Conservation (phyloP, 208 protist species). For the Acanthamoeba healyi region DNA sequence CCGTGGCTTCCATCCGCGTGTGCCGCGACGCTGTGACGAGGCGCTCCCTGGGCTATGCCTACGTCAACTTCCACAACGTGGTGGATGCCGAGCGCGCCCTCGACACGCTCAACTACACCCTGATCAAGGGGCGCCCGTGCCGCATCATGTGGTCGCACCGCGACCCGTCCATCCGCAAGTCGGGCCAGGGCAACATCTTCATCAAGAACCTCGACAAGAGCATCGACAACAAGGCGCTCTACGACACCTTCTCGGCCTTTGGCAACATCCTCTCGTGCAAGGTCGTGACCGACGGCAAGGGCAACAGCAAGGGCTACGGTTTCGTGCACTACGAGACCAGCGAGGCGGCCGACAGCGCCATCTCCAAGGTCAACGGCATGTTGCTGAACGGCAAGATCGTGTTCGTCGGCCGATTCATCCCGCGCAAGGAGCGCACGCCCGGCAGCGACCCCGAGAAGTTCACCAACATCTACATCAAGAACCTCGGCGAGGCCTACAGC, state of each 20-base stretch:
- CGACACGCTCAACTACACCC: conserved; percentile 98
- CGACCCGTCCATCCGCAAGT: conserved; percentile 96
- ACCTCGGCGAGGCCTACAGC: conserved; percentile 94
- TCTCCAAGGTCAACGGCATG: conserved; percentile 98
- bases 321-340: conserved; percentile 99
- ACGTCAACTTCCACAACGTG: conserved; percentile 98
- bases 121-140: conserved; percentile 95
- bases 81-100: conserved; percentile 97
- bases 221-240: conserved; percentile 97
- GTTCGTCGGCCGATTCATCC: conserved; percentile 97
- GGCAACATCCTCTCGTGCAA: conserved; percentile 99
- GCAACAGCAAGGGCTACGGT: conserved; percentile 97
- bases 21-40: conserved; percentile 98
- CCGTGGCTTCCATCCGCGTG: conserved; percentile 98
- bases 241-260: conserved; percentile 97
- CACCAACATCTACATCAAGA: conserved; percentile 99
- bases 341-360: conserved; percentile 95
- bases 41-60: conserved; percentile 98
- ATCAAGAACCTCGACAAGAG: conserved; percentile 98
- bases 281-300: conserved; percentile 92
- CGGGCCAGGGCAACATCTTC: conserved; percentile 98
- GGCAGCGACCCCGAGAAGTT: conserved; percentile 88
- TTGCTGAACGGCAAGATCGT: conserved; percentile 94
- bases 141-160: conserved; percentile 99
- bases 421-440: conserved; percentile 94